Conservation (phyloP, 2,329 filamentous ascomycete species). For the Alternaria sp. region DNA sequence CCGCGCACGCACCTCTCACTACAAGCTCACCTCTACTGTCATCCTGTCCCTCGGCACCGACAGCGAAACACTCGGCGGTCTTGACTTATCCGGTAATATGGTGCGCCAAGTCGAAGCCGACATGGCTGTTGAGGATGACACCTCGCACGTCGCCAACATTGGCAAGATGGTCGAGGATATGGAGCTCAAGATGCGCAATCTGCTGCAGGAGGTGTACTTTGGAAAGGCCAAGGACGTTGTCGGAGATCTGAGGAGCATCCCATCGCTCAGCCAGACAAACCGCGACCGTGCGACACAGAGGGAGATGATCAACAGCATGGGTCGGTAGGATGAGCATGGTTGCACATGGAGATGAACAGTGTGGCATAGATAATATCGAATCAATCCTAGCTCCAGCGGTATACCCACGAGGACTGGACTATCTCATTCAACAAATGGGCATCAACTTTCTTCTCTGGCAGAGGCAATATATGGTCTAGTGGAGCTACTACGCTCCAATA, state of each 20-base stretch:
- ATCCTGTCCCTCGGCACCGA: constrained; percentile 84
- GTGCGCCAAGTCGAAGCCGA: constrained; percentile 95
- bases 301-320: constrained; percentile 77
- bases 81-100: constrained; percentile 98
- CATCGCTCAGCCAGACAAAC: constrained; percentile 82
- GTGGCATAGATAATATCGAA: constrained; percentile 16
- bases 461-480: no score
- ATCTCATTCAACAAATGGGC: not conserved
- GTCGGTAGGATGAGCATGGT: constrained; percentile 27
- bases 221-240: constrained; percentile 99
- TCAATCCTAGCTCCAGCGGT: constrained; percentile 1
- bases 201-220: constrained; percentile 99
- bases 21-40: constrained; percentile 97
- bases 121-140: constrained; percentile 86
- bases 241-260: constrained; percentile 88
- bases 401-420: not conserved
- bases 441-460: not conserved
- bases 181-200: constrained; percentile 99
- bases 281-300: constrained; percentile 84
- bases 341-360: not conserved
- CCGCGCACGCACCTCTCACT: constrained; percentile 88
- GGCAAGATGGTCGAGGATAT: constrained; percentile 94
- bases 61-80: constrained; percentile 74
- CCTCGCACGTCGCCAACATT: constrained; percentile 94
- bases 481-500: no score